Evolutionary conservation across 2,329 filamentous ascomycete species (phyloP).

Genomic region (Gaeumannomyces tritici): DNA sequence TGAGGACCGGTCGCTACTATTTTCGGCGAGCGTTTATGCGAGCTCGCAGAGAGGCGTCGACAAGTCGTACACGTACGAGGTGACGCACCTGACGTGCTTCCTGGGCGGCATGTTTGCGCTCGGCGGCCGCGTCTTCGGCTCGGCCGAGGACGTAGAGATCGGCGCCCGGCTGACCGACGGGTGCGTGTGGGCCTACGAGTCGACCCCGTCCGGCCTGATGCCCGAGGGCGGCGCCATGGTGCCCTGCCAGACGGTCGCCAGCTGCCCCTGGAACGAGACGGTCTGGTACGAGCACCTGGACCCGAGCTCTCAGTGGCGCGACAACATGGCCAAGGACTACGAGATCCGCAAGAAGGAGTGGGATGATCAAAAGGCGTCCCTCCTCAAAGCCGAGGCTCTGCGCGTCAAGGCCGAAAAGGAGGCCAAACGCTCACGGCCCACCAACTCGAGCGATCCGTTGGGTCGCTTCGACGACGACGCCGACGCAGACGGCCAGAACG

Average conservation of each 20-base stretch:
- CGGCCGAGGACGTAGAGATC: constrained; percentile 50
- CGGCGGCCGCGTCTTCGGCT: constrained; percentile 51
- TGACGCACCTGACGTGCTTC: constrained; percentile 58
- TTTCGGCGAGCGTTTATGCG: constrained; percentile 53
- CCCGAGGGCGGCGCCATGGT: constrained; percentile 42
- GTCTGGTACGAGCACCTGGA: constrained; percentile 40
- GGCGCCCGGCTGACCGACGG: constrained; percentile 56
- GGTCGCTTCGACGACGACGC: background rate
- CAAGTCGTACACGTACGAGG: constrained; percentile 44
- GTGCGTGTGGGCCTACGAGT: constrained; percentile 60
- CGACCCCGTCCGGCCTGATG: constrained; percentile 54
- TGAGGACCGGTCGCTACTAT: constrained; percentile 58
- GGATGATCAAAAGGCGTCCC: constrained; percentile 22
- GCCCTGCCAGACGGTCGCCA: constrained; percentile 33
- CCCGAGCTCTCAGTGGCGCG: constrained; percentile 30
- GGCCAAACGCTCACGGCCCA: constrained; percentile 4
- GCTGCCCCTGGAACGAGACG: constrained; percentile 46
- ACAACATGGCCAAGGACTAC: constrained; percentile 32
- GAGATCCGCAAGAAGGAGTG: constrained; percentile 25
- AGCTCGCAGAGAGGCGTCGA: constrained; percentile 20
- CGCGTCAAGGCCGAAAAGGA: constrained; percentile 11
- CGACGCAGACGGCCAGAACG: background rate
- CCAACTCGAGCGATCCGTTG: background rate
- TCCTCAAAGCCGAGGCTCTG: constrained; percentile 13
- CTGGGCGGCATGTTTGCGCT: constrained; percentile 62